Conservation (phyloP, 75 land plant genomes). For the Adiantum capillusveneris region DNA sequence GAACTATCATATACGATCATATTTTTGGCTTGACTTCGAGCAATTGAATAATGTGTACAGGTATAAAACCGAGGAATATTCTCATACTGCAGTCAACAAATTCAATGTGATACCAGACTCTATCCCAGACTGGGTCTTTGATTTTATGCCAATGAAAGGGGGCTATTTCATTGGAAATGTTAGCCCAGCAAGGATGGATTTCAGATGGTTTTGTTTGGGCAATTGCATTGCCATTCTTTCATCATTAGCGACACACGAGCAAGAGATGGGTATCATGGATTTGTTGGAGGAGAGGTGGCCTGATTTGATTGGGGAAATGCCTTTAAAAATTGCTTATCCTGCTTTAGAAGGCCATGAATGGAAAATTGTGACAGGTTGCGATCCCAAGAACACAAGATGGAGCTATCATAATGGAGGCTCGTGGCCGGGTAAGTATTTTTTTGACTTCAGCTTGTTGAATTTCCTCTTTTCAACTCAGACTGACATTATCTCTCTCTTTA, state of each 20-base stretch:
- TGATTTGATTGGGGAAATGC: slow-evolving; percentile 62
- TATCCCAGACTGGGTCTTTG: slow-evolving; percentile 72
- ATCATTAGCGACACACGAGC: slow-evolving; percentile 58
- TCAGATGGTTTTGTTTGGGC: slow-evolving; percentile 71
- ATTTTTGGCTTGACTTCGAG: slow-evolving; percentile 58
- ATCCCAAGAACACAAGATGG: slow-evolving; percentile 64
- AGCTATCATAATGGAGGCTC: slow-evolving; percentile 73
- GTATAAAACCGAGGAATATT: slow-evolving; percentile 62
- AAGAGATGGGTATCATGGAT: slow-evolving; percentile 57
- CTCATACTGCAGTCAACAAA: slow-evolving; percentile 66
- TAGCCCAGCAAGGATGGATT: slow-evolving; percentile 83
- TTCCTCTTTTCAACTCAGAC: not conserved
- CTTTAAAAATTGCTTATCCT: slow-evolving; percentile 49
- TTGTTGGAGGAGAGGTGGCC: slow-evolving; percentile 56
- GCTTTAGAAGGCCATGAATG: slow-evolving; percentile 59
- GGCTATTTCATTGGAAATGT: slow-evolving; percentile 89
- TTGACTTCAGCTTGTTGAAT: too few relatives aligned
- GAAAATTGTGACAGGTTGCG: slow-evolving; percentile 58
- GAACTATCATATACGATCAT: slow-evolving; percentile 44
- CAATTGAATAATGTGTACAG: slow-evolving; percentile 66
- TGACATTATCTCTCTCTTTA: not conserved
- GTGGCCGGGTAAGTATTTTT: slow-evolving; percentile 43
- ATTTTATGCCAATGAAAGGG: slow-evolving; percentile 64
- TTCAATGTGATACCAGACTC: slow-evolving; percentile 76
- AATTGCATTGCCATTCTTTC: slow-evolving; percentile 67